Evolutionary conservation across 2,329 filamentous ascomycete genomes (phyloP), one percentile per base, ranked within the genome.

Genomic region (Talaromyces sp.): DNA sequence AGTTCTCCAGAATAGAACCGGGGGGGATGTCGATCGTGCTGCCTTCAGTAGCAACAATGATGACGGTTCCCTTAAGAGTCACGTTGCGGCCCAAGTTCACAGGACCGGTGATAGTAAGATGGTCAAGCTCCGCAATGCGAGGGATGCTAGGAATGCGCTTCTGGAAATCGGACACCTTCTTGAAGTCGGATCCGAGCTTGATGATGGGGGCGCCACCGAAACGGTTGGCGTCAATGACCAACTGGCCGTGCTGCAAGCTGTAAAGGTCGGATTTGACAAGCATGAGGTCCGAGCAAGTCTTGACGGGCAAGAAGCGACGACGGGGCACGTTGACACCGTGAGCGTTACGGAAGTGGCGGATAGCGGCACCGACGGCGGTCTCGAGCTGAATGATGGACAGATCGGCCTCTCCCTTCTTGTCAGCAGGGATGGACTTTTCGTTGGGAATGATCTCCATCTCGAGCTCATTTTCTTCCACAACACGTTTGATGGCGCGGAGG

Each of bases 371-470:
- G 67, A 99, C 95, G 62, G 95, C 95, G 29, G 95, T 99, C 85
- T 99, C 95, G 68, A 99, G 90, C 84, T 99, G 95, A 72, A 98
- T 86, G 75, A 99, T 96, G 66, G 90, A 96, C 73, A 98, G 87
- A 73, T 99, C 95, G 64, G 93, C 96, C 83, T 99, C 95, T 76
- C 95, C 95, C 89, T 98, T 98, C 89, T 97, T 97, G 82, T 98
- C 95, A 62, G 93, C 95, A 58, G 95, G 90, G 72, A 99, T 97
- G 66, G 91, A 93, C 86, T 99, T 99, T 82, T 90, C 92, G 82
- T 99, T 99, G 77, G 95, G 93, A 71, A 99, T 99, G 76, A 99
- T 99, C 82, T 99, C 95, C 90, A 99, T 96, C 81, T 93, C 90
- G 58, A 99, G 88, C 83, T 98, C 93, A 77, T 96, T 91, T 79